A percentile compares a stretch with the other conserved stretches of the same genome.
phyloP scores from a whole-genome alignment of 768 basidiomycete genomes.

The Lentinula aciculospora region DNA sequence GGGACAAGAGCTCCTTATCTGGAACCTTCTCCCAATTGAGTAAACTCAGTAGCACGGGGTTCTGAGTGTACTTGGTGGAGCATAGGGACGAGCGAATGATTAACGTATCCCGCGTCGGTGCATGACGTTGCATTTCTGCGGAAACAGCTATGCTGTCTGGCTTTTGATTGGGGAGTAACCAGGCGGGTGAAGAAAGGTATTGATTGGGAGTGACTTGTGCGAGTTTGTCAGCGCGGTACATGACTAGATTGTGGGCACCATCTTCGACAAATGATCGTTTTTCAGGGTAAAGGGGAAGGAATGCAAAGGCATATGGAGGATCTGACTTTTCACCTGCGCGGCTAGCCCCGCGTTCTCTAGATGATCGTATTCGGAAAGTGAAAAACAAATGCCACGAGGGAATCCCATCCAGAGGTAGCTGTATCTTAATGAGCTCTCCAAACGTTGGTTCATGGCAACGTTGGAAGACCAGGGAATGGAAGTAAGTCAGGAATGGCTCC shows the following conservation, averaged over 20 bases:
- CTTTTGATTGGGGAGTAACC: conserved; percentile 48
- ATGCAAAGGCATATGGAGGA: conserved; percentile 87
- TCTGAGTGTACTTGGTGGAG: conserved; percentile 90
- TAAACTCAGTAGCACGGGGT: conserved; percentile 73
- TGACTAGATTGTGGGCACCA: conserved; percentile 77
- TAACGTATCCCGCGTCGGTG: conserved; percentile 70
- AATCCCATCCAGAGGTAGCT: conserved; percentile 60
- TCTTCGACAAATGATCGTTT: conserved; percentile 79
- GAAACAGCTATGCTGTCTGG: conserved; percentile 54
- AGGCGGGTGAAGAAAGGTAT: conserved; percentile 70
- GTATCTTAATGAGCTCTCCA: conserved; percentile 88
- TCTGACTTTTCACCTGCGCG: conserved; percentile 44
- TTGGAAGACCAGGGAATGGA: conserved; percentile 88
- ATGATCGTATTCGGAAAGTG: conserved; percentile 77
- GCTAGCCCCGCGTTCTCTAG: conserved; percentile 39
- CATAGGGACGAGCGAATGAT: conserved; percentile 85
- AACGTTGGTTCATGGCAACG: conserved; percentile 87
- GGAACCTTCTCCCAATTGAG: conserved; percentile 74
- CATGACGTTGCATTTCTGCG: conserved; percentile 55
- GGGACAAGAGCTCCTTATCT: conserved; percentile 60
- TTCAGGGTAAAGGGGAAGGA: conserved; percentile 80
- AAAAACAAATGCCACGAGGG: conserved; percentile 91
- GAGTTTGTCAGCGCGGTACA: conserved; percentile 80
- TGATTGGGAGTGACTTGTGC: conserved; percentile 53
- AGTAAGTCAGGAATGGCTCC: conserved; percentile 74